Evolutionary conservation across 768 basidiomycete species (phyloP).

Genomic region (Xerocomus brunneocitrinus): DNA sequence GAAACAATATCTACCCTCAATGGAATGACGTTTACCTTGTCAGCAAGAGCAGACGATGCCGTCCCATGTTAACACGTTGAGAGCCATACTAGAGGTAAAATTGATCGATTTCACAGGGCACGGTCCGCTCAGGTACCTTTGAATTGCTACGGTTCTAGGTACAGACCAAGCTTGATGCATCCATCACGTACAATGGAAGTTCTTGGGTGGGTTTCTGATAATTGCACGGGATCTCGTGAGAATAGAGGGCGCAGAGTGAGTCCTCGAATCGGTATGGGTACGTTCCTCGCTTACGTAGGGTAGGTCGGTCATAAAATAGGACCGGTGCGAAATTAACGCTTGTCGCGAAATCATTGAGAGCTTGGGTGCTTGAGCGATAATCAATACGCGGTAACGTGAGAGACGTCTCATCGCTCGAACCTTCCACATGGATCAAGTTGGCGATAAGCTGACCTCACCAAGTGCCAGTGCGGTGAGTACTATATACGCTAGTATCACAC

Average conservation of each 20-base stretch:
- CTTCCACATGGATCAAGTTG: not conserved
- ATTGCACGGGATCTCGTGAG: conserved; percentile 8
- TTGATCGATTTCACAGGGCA: not conserved
- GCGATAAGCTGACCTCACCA: not conserved
- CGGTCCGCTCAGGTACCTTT: not conserved
- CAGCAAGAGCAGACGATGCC: not conserved
- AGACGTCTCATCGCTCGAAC: not conserved
- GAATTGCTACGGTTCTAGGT: not conserved
- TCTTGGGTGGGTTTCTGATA: conserved; percentile 2
- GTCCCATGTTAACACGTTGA: not conserved
- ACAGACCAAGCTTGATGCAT: not conserved
- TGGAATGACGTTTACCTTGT: not conserved
- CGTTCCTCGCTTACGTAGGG: conserved; percentile 1
- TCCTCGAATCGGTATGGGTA: not conserved
- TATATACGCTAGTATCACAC: not conserved
- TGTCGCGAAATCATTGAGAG: not conserved
- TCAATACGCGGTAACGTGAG: not conserved
- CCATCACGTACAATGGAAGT: conserved; percentile 15
- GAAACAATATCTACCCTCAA: not conserved
- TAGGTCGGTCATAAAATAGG: not conserved
- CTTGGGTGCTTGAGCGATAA: not conserved
- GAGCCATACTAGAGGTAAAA: not conserved
- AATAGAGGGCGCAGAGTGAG: not conserved
- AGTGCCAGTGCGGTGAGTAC: not conserved
- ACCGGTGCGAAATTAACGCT: not conserved